Conservation (phyloP, 208 protist genomes). For the Crithidia sp. region DNA sequence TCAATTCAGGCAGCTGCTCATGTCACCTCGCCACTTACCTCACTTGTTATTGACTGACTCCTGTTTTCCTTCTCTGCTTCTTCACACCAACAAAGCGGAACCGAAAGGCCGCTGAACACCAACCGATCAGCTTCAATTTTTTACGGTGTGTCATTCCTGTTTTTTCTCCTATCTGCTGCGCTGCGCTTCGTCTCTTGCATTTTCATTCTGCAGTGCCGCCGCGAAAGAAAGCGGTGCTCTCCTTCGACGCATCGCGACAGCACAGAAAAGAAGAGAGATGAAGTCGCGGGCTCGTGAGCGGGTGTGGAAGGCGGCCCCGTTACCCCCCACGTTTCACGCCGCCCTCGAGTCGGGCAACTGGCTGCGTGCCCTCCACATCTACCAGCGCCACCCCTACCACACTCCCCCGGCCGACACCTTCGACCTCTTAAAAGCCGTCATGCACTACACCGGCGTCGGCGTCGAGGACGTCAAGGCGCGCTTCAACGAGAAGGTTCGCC, state of each 20-base stretch:
- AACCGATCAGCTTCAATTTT: neutral
- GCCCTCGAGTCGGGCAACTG: conserved; percentile 84
- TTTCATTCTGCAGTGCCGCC: neutral
- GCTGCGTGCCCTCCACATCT: conserved; percentile 75
- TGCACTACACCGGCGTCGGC: conserved; percentile 84
- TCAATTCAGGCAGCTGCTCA: no score
- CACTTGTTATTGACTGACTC: no score
- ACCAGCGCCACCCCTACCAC: conserved; percentile 89
- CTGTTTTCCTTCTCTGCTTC: neutral
- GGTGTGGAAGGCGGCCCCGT: conserved; percentile 84
- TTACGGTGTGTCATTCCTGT: neutral
- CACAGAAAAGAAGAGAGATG: neutral
- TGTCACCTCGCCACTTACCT: no score
- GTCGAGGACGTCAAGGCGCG: conserved; percentile 86
- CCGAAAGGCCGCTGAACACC: no score
- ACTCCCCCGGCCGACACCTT: conserved; percentile 87
- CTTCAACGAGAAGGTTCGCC: conserved; percentile 88
- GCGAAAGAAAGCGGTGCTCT: no score
- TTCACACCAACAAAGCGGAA: neutral
- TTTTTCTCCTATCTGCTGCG: neutral
- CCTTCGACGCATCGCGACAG: neutral
- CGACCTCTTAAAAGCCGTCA: conserved; percentile 82
- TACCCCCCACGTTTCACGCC: conserved; percentile 77
- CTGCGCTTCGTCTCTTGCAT: neutral
- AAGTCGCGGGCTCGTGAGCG: conserved; percentile 36